Conservation (phyloP, 2,329 filamentous ascomycete genomes). For the Ascochyta viciae-villosae region DNA sequence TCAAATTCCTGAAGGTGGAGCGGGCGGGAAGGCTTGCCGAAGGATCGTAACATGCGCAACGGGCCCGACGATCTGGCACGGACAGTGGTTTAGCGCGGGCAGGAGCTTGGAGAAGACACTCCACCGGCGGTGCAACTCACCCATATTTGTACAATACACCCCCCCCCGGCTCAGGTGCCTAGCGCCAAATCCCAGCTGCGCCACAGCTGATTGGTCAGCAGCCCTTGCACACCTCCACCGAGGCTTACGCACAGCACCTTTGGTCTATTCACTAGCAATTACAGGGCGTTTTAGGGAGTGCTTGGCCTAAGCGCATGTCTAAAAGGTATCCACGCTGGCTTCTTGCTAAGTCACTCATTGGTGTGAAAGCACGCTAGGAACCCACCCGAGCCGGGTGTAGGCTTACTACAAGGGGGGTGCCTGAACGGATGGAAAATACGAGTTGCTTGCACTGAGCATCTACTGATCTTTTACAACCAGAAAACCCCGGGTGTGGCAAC, state of each 20-base stretch:
- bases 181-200: too few species aligned
- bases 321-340: too few species aligned
- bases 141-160: not conserved
- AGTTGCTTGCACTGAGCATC: too few species aligned
- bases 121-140: not conserved
- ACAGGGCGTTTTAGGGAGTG: not conserved
- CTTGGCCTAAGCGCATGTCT: not conserved
- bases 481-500: too few species aligned
- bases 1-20: not conserved
- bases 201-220: too few species aligned
- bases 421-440: too few species aligned
- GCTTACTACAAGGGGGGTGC: too few species aligned
- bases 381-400: too few species aligned
- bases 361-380: too few species aligned
- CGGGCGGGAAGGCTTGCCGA: not conserved
- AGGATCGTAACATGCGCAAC: conserved; percentile 1
- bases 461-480: too few species aligned
- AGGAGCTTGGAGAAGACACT: not conserved
- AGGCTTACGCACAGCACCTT: not conserved
- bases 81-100: not conserved
- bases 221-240: not conserved
- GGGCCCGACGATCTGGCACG: conserved; percentile 2
- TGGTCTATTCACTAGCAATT: not conserved
- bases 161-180: too few species aligned
- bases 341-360: too few species aligned